phyloP scores from a whole-genome alignment of 495 filamentous ascomycete genomes.

The Aspergillus baeticus region DNA sequence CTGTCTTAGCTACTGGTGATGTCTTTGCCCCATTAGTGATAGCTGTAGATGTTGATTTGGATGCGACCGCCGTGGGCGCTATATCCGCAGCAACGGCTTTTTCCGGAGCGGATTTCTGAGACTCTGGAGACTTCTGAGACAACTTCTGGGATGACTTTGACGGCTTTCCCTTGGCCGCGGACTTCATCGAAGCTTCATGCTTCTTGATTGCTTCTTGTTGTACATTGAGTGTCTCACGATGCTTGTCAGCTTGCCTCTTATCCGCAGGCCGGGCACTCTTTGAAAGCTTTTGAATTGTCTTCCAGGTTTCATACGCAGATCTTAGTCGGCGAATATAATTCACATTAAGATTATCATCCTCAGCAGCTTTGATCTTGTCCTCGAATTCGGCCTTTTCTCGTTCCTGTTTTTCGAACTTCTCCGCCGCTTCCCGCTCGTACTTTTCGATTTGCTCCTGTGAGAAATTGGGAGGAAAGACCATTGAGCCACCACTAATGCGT shows the following conservation, averaged over 20 bases:
- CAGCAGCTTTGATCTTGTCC: slow-evolving; percentile 12
- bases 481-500: background rate
- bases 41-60: background rate
- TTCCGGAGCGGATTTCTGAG: background rate
- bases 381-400: slow-evolving; percentile 3
- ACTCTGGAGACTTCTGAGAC: background rate
- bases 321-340: slow-evolving; percentile 8
- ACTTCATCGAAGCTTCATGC: slow-evolving; percentile 6
- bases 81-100: background rate
- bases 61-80: background rate
- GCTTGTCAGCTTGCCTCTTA: background rate
- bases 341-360: slow-evolving; percentile 1
- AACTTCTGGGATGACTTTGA: background rate
- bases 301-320: background rate
- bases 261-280: background rate
- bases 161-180: background rate
- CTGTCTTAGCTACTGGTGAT: background rate
- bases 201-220: slow-evolving; percentile 13
- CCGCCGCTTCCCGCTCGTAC: slow-evolving; percentile 5
- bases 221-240: background rate
- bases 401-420: slow-evolving; percentile 9
- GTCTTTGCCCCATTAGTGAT: background rate
- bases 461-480: slow-evolving; percentile 8
- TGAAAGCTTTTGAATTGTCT: background rate
- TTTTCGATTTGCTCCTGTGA: background rate